phyloP scores from a whole-genome alignment of 2,329 filamentous ascomycete genomes.

The Penicillium aurantiogriseum region DNA sequence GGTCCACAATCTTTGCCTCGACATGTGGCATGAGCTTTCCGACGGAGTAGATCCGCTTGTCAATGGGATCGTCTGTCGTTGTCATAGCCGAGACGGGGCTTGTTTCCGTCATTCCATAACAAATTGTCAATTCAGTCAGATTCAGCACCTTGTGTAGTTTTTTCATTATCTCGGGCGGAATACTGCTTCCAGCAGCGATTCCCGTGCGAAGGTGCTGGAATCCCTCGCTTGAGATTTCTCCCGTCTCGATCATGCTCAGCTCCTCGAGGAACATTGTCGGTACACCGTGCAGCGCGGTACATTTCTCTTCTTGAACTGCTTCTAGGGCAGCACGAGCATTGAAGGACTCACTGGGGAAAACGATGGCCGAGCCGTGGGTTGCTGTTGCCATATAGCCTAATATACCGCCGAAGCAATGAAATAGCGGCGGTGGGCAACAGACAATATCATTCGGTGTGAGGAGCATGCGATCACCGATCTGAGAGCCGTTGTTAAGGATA shows the following conservation, averaged over 20 bases:
- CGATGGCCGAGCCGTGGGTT: constrained; percentile 73
- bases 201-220: constrained; percentile 76
- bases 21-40: constrained; percentile 85
- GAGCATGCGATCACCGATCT: constrained; percentile 83
- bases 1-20: constrained; percentile 71
- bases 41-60: constrained; percentile 71
- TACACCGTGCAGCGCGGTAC: constrained; percentile 78
- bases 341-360: constrained; percentile 86
- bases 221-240: constrained; percentile 49
- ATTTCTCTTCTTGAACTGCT: constrained; percentile 61
- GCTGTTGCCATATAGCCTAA: constrained; percentile 96
- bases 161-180: constrained; percentile 71
- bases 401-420: constrained; percentile 81
- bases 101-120: constrained; percentile 97
- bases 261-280: constrained; percentile 93
- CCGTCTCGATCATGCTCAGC: constrained; percentile 68
- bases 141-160: constrained; percentile 70
- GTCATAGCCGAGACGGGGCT: constrained; percentile 73
- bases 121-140: constrained; percentile 80
- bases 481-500: constrained; percentile 89
- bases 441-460: constrained; percentile 70
- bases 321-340: constrained; percentile 70
- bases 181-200: constrained; percentile 83
- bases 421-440: constrained; percentile 59
- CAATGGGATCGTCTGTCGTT: constrained; percentile 68